A percentile compares a stretch with the other conserved stretches of the same genome.
Conservation (phyloP, 106 monocot genomes). For the Dendrobium nobile region DNA sequence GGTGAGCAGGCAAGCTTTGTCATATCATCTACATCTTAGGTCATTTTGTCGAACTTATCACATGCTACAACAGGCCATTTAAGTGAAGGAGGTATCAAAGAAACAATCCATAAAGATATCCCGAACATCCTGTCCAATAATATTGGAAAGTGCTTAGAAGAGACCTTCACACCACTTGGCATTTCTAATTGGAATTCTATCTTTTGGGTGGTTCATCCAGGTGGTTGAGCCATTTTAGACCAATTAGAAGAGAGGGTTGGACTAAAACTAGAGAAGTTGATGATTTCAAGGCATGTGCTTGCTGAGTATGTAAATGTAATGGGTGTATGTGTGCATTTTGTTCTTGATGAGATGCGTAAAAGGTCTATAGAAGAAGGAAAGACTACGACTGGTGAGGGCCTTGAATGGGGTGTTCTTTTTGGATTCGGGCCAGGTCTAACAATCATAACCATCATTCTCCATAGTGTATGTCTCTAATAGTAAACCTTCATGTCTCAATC, state of each 20-base stretch:
- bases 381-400: conserved; percentile 13
- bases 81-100: conserved; percentile 49
- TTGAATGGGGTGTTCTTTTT: conserved; percentile 20
- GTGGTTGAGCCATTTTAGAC: conserved; percentile 50
- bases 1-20: too few relatives aligned
- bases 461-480: neutral
- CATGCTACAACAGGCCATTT: neutral
- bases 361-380: conserved; percentile 3
- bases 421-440: conserved; percentile 23
- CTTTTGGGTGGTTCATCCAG: conserved; percentile 19
- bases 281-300: conserved; percentile 34
- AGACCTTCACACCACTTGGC: conserved; percentile 45
- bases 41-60: too few relatives aligned
- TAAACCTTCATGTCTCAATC: too few relatives aligned
- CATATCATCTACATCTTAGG: too few relatives aligned
- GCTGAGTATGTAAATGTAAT: conserved; percentile 39
- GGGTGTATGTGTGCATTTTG: conserved; percentile 36
- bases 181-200: conserved; percentile 11
- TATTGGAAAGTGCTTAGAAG: conserved; percentile 48
- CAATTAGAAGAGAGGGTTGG: conserved; percentile 41
- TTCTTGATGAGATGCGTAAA: conserved; percentile 54
- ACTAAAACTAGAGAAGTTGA: neutral
- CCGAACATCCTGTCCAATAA: conserved; percentile 65
- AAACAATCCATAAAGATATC: conserved; percentile 66
- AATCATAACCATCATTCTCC: conserved; percentile 2